phyloP scores from a whole-genome alignment of 208 protist species.

The Zelonia costaricensis region DNA sequence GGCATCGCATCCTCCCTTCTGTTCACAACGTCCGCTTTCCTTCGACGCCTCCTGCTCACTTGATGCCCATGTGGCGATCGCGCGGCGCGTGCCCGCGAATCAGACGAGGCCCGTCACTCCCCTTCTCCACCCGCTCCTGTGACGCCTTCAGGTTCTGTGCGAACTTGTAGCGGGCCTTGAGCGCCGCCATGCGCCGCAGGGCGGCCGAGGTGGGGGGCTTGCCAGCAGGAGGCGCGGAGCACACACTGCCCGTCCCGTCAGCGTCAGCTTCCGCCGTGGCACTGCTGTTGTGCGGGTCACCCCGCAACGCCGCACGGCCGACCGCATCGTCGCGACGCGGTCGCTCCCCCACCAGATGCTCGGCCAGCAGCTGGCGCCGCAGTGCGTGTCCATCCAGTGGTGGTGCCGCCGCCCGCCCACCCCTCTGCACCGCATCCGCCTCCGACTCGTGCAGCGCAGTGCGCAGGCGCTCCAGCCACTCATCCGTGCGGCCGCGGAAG shows the following conservation, averaged over 20 bases:
- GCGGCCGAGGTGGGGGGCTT: constrained; percentile 17
- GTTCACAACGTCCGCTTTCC: no score
- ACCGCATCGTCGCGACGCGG: constrained; percentile 19
- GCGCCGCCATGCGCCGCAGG: constrained; percentile 56
- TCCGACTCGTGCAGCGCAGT: constrained; percentile 36
- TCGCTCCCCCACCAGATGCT: constrained; percentile 43
- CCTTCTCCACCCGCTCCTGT: constrained; percentile 7
- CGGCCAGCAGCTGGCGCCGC: constrained; percentile 50
- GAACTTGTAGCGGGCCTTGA: constrained; percentile 78
- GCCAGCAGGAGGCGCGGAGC: no score
- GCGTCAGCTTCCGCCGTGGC: neutral
- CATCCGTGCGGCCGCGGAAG: constrained; percentile 31
- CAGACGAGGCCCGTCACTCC: constrained; percentile 39
- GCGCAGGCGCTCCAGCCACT: constrained; percentile 58
- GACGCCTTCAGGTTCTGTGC: constrained; percentile 48
- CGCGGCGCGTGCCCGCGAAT: constrained; percentile 68
- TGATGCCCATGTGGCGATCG: constrained; percentile 29
- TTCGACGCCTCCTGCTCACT: no score
- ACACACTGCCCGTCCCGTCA: neutral
- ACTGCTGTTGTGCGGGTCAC: no score
- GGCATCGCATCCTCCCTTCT: no score
- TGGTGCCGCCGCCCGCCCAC: constrained; percentile 3
- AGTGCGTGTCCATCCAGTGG: constrained; percentile 66
- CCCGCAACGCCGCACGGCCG: neutral
- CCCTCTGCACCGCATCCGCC: constrained; percentile 1